These are phyloP conservation scores for Blakeslea trispora DNA, from an alignment of 371 early-diverging fungal species.

Conservation along the genomic window DNA sequence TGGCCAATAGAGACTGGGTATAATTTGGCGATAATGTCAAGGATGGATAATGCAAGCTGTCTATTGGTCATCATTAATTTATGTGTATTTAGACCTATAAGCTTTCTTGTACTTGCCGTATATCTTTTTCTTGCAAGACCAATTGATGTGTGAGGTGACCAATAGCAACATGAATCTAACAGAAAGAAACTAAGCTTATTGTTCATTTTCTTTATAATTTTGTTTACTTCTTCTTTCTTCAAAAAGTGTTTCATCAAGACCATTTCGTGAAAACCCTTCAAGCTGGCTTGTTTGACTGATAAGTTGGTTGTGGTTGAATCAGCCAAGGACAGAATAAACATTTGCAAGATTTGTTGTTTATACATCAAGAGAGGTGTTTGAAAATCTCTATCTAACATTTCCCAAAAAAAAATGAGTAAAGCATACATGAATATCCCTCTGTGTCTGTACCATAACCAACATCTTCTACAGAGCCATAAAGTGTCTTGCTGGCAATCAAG, in stretches of 20 bases:
- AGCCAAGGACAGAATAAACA: constrained; percentile 27
- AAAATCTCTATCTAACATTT: constrained; percentile 55
- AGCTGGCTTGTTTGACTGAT: constrained; percentile 53
- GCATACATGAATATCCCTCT: too few relatives aligned
- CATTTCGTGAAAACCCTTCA: constrained; percentile 64
- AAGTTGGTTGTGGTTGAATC: constrained; percentile 30
- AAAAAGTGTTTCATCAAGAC: constrained; percentile 65
- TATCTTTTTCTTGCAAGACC: constrained; percentile 7
- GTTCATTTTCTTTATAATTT: neutral
- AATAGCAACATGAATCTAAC: constrained; percentile 22
- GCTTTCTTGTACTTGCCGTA: constrained; percentile 8
- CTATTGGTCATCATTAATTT: too few relatives aligned
- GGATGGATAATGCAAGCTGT: constrained; percentile 14
- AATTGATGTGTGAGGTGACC: constrained; percentile 29
- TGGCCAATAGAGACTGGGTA: constrained; percentile 15
- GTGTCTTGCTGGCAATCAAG: constrained; percentile 51
- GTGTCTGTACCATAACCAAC: constrained; percentile 17
- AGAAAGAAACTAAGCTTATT: neutral
- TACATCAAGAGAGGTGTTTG: constrained; percentile 59
- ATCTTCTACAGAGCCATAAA: constrained; percentile 57
- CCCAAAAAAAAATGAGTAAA: too few relatives aligned
- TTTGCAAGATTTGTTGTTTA: constrained; percentile 44
- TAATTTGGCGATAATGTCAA: constrained; percentile 21
- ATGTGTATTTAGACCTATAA: too few relatives aligned
- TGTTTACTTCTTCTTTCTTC: constrained; percentile 48